Percentiles rank a stretch among this genome's conserved stretches.
Evolutionary conservation across 306 rosid species (phyloP).

Genomic region (Quercus rubra): DNA sequence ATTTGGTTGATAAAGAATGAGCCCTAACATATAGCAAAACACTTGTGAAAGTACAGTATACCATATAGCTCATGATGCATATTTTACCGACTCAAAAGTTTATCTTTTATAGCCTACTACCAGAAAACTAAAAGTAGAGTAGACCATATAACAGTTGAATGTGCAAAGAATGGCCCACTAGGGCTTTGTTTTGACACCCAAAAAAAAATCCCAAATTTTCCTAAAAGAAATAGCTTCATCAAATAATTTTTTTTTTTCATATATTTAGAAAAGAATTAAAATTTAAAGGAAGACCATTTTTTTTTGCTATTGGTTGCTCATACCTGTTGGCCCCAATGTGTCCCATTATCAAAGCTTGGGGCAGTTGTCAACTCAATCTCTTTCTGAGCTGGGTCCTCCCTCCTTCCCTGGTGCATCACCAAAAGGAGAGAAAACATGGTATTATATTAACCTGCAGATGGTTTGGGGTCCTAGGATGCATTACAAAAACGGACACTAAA

Average conservation of each 20-base stretch:
- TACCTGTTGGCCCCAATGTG: slow-evolving; percentile 99
- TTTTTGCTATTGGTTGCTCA: slow-evolving; percentile 4
- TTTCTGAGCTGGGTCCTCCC: slow-evolving; percentile 73
- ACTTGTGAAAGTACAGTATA: not conserved
- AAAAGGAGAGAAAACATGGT: not conserved
- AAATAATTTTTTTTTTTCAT: not conserved
- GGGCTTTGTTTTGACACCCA: not conserved
- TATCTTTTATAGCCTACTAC: not conserved
- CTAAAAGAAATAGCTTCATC: not conserved
- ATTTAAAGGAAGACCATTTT: not conserved
- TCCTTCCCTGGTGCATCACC: slow-evolving; percentile 68
- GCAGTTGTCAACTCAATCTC: slow-evolving; percentile 89
- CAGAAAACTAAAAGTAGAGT: not conserved
- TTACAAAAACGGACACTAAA: not conserved
- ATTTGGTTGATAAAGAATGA: not conserved
- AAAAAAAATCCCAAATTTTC: not conserved
- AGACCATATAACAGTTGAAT: not conserved
- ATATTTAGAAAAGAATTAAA: not conserved
- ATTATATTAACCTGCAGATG: slow-evolving; percentile 3
- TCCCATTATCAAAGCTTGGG: slow-evolving; percentile 59
- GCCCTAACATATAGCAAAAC: not conserved
- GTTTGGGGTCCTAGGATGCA: not conserved
- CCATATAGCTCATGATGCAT: not conserved
- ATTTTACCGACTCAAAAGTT: not conserved
- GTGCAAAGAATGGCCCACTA: not conserved